Evolutionary conservation across 2,329 filamentous ascomycete genomes (phyloP).

Genomic region (Hypoxylon sp.): DNA sequence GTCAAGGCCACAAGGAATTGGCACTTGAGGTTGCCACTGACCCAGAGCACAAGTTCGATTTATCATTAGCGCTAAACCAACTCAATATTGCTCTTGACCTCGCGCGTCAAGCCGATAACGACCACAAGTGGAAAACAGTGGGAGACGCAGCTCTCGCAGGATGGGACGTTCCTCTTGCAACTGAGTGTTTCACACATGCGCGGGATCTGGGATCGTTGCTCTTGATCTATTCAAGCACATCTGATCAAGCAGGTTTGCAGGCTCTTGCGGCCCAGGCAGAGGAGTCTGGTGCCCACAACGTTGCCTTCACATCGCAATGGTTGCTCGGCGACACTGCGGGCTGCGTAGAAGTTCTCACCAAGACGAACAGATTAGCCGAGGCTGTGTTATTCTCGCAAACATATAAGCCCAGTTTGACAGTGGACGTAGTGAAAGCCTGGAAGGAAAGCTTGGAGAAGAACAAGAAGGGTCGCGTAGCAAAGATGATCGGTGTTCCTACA

Average conservation of each 20-base stretch:
- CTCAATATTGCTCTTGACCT: slow-evolving; percentile 89
- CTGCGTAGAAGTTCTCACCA: slow-evolving; percentile 83
- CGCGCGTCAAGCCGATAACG: slow-evolving; percentile 84
- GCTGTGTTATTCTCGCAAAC: slow-evolving; percentile 94
- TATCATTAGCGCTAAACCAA: slow-evolving; percentile 85
- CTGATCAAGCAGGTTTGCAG: slow-evolving; percentile 80
- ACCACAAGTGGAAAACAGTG: slow-evolving; percentile 99
- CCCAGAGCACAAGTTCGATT: slow-evolving; percentile 95
- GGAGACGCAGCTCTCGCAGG: slow-evolving; percentile 88
- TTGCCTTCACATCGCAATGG: slow-evolving; percentile 93
- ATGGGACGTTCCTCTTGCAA: slow-evolving; percentile 90
- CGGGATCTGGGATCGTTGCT: slow-evolving; percentile 92
- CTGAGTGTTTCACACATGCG: slow-evolving; percentile 92
- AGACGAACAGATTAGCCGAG: slow-evolving; percentile 85
- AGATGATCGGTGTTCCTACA: slow-evolving; percentile 85
- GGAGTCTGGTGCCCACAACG: slow-evolving; percentile 85
- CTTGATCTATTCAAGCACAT: slow-evolving; percentile 88
- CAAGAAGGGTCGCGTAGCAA: slow-evolving; percentile 87
- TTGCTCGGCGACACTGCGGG: slow-evolving; percentile 84
- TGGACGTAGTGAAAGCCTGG: slow-evolving; percentile 80
- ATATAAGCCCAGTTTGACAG: slow-evolving; percentile 86
- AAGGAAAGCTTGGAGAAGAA: slow-evolving; percentile 85
- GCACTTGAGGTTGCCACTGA: slow-evolving; percentile 96
- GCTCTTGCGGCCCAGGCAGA: slow-evolving; percentile 82
- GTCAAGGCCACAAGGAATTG: slow-evolving; percentile 96